A percentile compares a stretch with the other conserved stretches of the same genome.
These are phyloP conservation scores for Pythium folliculosum DNA, from an alignment of 352 stramenopile genomes.

Conservation along the genomic window DNA sequence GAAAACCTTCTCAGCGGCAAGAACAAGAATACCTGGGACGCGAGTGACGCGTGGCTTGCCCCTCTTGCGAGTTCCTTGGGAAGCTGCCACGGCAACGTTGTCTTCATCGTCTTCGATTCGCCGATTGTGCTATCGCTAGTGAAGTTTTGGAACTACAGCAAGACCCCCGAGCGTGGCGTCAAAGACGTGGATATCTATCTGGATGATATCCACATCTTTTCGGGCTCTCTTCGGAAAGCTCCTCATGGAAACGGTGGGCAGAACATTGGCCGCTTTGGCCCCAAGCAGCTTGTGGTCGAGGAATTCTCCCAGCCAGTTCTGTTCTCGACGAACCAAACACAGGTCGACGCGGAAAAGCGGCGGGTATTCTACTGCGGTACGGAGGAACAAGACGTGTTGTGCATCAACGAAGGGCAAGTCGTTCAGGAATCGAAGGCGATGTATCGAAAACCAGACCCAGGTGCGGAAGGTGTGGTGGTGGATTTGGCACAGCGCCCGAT, in stretches of 20 bases:
- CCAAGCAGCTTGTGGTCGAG: slow-evolving; percentile 50
- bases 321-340: slow-evolving; percentile 67
- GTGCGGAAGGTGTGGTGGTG: slow-evolving; percentile 71
- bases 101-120: slow-evolving; percentile 74
- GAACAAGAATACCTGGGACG: slow-evolving; percentile 81
- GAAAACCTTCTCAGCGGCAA: slow-evolving; percentile 64
- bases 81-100: slow-evolving; percentile 51
- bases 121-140: slow-evolving; percentile 78
- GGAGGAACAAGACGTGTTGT: slow-evolving; percentile 87
- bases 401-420: slow-evolving; percentile 90
- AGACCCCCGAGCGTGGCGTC: slow-evolving; percentile 80
- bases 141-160: slow-evolving; percentile 91
- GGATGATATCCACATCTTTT: slow-evolving; percentile 85
- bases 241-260: slow-evolving; percentile 31
- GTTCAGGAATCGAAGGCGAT: slow-evolving; percentile 81
- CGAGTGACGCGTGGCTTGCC: slow-evolving; percentile 69
- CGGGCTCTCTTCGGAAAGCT: slow-evolving; percentile 56
- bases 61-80: slow-evolving; percentile 73
- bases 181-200: slow-evolving; percentile 86
- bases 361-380: slow-evolving; percentile 67
- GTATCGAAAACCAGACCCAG: slow-evolving; percentile 75
- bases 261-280: slow-evolving; percentile 30
- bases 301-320: slow-evolving; percentile 84
- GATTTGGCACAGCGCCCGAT: slow-evolving; percentile 66
- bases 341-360: slow-evolving; percentile 71